Base-by-base conservation (phyloP, 1,284 basidiomycete species). In the Fomes fomentarius region DNA sequence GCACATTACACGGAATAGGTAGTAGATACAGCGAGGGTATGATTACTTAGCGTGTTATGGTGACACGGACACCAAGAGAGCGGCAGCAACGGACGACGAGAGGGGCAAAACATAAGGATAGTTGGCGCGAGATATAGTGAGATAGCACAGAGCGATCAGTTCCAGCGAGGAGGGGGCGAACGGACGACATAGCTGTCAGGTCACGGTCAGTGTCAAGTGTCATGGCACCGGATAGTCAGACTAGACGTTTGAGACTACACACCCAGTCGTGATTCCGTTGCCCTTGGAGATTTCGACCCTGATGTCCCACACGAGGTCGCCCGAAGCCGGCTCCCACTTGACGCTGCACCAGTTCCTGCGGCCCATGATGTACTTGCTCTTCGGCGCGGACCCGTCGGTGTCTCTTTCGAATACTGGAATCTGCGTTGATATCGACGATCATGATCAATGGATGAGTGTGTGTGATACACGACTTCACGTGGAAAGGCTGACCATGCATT, bases 281-380 rank as follows among this genome's bases (percentile, higher is more conserved):
- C 94, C 94, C 66, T 92, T 93, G 57, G 80, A 76, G 62, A 83
- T 91, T 71, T 99, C 96, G 4, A 98, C 85, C 2, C 91, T 83
- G 61, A 98, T 83, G 63, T 95, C 91, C 61, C 95, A 98, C n/a
- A 84, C 71, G 48, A 98, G 69, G 15, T 91, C 89, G 0, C 87
- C 87, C 1, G 81, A 80, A 1, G 63, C 47, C 4, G 71, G 65
- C 38, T 91, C 81, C 73, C 83, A 89, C 28, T 82, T 75, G 5
- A 92, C 84, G n/a, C 81, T 79, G 63, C 93, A 91, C 85, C 94
- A 99, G 71, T 99, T 99, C 38, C 96, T 82, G 45, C 85, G 79
- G 1, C 92, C 91, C 82, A 94, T 94, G 52, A 96, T 88, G 66
- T 79, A 85, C 66, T 88, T 92, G 62, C 88, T 85, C 66, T 88